Evolutionary conservation across 768 basidiomycete genomes (phyloP), one percentile per base, ranked within the genome.

Genomic region (Leccinum broughii): DNA sequence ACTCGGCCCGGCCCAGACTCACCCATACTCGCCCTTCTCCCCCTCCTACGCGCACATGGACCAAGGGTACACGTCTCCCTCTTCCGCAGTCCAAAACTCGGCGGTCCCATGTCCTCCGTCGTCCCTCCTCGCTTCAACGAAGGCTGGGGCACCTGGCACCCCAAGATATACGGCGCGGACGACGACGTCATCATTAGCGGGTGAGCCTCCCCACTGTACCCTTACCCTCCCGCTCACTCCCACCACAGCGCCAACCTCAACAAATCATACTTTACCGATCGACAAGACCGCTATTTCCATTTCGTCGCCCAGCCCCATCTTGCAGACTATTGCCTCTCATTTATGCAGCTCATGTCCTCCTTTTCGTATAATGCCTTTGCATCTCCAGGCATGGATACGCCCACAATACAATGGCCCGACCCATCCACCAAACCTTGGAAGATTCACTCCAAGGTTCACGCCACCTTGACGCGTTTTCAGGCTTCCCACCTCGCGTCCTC

Each of bases 91-190:
- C 96, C 97, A 0, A 90, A 86, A 55, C 80, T 98, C 30, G 81
- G 85, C 17, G 90, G 92, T 1, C 59, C 92, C 28, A 79, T 92
- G 72, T 84, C 90, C 32, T 83, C 80, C 57, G 61, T 96, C 30
- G 87, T 98, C 7, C 97, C 97, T 7, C 88, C 91, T 24, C 81
- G 97, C 56, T 97, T 93, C 76, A 96, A 99, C 67, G 97, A 99
- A 76, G 97, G 95, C 2, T 98, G 95, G 92, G 96, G 95, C 0
- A 93, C 95, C 2, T 98, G 95, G 95, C 97, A 98, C 72, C 89
- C 93, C 4, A 99, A 99, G 75, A 83, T 95, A 58, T 99, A 99
- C 69, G 94, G 93, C 20, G 88, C 84, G 0, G 97, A 99, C 71
- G 88, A 98, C 69, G 87, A 95, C 56, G 82, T 99, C 48, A 86